phyloP scores from a whole-genome alignment of 306 rosid genomes.

The Sesbania bispinosa region DNA sequence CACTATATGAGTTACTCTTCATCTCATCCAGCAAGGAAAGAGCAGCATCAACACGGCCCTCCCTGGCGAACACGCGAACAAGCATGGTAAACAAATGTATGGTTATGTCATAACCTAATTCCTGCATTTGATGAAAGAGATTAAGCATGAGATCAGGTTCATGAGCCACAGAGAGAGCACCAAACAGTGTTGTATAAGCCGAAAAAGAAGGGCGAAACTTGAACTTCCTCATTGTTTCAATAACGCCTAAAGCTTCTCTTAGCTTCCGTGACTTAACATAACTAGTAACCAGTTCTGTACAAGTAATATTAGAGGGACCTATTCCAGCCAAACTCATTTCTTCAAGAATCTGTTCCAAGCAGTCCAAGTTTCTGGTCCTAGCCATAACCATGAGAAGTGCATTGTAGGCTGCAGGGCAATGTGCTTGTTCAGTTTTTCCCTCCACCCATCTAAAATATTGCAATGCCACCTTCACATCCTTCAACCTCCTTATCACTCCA shows the following conservation, averaged over 20 bases:
- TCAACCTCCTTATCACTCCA: constrained; percentile 77
- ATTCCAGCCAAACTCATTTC: constrained; percentile 93
- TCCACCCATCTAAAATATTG: constrained; percentile 82
- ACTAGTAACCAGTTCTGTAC: constrained; percentile 58
- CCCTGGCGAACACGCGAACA: constrained; percentile 75
- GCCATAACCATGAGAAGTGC: constrained; percentile 85
- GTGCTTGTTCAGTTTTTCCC: constrained; percentile 57
- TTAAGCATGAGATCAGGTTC: constrained; percentile 62
- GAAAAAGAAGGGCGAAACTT: constrained; percentile 92
- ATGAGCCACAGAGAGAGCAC: constrained; percentile 60
- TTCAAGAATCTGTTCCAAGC: constrained; percentile 69
- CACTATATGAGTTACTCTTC: constrained; percentile 68
- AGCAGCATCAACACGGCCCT: constrained; percentile 76
- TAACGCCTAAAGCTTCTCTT: constrained; percentile 59
- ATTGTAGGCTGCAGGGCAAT: constrained; percentile 63
- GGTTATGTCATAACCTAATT: constrained; percentile 82
- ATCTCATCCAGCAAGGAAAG: constrained; percentile 90
- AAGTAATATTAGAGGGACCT: constrained; percentile 54
- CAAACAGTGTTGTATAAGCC: constrained; percentile 80
- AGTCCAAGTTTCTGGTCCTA: constrained; percentile 52
- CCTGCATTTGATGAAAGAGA: constrained; percentile 89
- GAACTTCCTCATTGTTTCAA: constrained; percentile 87
- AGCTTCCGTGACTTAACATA: constrained; percentile 49
- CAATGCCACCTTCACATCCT: constrained; percentile 55
- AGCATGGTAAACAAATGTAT: constrained; percentile 86